Evolutionary conservation across 345 rosid species (phyloP).

Genomic region (Hibiscus mutabilis): DNA sequence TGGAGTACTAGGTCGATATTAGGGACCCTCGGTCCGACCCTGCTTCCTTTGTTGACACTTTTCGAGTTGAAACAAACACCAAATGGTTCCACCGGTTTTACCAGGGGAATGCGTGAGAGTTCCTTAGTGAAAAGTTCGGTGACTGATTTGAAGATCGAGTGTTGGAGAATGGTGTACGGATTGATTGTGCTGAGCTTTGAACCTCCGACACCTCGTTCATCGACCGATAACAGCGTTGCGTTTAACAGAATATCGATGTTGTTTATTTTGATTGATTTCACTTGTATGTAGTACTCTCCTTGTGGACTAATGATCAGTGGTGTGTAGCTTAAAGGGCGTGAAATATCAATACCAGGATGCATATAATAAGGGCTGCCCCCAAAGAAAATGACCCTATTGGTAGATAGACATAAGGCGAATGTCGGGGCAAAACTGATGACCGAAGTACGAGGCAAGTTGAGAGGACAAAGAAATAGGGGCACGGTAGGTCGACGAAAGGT

Average conservation of each 20-base stretch:
- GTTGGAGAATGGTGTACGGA: conserved; percentile 21
- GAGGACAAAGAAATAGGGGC: conserved; percentile 27
- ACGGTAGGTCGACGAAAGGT: conserved; percentile 26
- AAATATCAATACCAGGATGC: conserved; percentile 11
- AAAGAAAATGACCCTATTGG: conserved; percentile 18
- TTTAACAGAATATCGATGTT: conserved; percentile 9
- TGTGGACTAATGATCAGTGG: conserved; percentile 19
- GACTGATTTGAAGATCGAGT: conserved; percentile 20
- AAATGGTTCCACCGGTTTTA: conserved; percentile 13
- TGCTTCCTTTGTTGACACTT: not conserved
- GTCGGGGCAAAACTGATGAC: conserved; percentile 14
- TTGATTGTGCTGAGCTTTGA: conserved; percentile 22
- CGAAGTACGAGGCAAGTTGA: conserved; percentile 27
- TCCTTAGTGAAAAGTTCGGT: conserved; percentile 12
- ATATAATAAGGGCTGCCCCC: conserved; percentile 20
- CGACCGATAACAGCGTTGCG: not conserved
- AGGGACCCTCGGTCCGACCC: conserved; percentile 17
- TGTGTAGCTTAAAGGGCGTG: conserved; percentile 14
- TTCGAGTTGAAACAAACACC: conserved; percentile 14
- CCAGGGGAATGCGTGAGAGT: not conserved
- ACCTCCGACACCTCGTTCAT: conserved; percentile 4
- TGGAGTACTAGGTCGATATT: conserved; percentile 19
- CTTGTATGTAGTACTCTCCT: conserved; percentile 23
- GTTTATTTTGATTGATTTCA: conserved; percentile 17
- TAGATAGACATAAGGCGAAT: conserved; percentile 30